Percentiles rank a stretch among this genome's conserved stretches.
phyloP scores from a whole-genome alignment of 495 filamentous ascomycete species.

The Sabuloglossum arenarium region DNA sequence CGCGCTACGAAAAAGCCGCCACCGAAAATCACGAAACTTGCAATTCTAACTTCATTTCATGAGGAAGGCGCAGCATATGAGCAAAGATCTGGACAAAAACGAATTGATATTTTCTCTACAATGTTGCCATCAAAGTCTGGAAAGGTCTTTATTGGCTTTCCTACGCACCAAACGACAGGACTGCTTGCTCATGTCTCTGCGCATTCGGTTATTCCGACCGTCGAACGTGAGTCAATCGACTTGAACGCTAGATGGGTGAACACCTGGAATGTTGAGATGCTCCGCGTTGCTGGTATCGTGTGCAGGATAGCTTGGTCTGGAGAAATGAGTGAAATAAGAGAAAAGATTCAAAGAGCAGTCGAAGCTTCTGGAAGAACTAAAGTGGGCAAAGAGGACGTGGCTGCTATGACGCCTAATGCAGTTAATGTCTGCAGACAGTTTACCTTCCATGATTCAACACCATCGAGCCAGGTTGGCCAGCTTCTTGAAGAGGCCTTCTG shows the following conservation, averaged over 20 bases:
- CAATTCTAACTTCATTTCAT: conserved; percentile 76
- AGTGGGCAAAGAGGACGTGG: conserved; percentile 37
- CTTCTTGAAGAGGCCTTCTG: conserved; percentile 89
- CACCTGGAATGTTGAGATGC: conserved; percentile 91
- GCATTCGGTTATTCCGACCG: conserved; percentile 89
- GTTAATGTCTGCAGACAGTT: conserved; percentile 65
- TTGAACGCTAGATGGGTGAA: conserved; percentile 86
- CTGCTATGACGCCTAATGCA: conserved; percentile 51
- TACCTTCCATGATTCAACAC: conserved; percentile 72
- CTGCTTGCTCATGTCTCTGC: conserved; percentile 94
- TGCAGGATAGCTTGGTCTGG: conserved; percentile 67
- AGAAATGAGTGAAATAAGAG: conserved; percentile 60
- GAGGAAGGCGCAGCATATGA: conserved; percentile 46
- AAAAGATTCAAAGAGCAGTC: conserved; percentile 18
- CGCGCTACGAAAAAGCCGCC: conserved; percentile 93
- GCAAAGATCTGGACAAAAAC: conserved; percentile 26
- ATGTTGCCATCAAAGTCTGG: conserved; percentile 81
- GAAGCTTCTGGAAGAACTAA: conserved; percentile 21
- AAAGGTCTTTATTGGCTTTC: conserved; percentile 90
- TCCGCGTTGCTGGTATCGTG: conserved; percentile 76
- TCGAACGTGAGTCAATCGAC: conserved; percentile 95
- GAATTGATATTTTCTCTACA: conserved; percentile 62
- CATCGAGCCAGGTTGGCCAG: conserved; percentile 54
- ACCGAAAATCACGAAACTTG: conserved; percentile 63
- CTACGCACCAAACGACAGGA: conserved; percentile 90